Conservation (phyloP, 352 stramenopile species). For the Thraustochytrium striatum region DNA sequence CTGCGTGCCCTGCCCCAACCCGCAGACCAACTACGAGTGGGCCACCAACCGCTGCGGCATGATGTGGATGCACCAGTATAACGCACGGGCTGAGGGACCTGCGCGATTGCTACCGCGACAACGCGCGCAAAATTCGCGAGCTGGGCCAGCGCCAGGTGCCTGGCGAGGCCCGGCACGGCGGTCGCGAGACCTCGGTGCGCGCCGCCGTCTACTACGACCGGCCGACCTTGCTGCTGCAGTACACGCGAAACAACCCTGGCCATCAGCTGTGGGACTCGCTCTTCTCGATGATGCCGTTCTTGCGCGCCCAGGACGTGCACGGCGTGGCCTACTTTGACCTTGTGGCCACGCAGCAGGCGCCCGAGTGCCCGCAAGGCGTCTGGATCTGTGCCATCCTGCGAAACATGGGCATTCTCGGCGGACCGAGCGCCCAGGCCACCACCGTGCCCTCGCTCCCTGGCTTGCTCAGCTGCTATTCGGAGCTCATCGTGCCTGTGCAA, state of each 20-base stretch:
- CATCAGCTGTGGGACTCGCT: slow-evolving; percentile 47
- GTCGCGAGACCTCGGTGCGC: not conserved
- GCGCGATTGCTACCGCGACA: slow-evolving; percentile 6
- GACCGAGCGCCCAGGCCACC: not conserved
- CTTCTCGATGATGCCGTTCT: slow-evolving; percentile 39
- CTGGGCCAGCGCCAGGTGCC: slow-evolving; percentile 25
- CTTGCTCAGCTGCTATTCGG: slow-evolving; percentile 30
- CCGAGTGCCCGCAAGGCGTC: slow-evolving; percentile 11
- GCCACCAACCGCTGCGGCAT: slow-evolving; percentile 26
- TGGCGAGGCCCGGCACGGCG: not conserved
- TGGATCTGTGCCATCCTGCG: slow-evolving; percentile 42
- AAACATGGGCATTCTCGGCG: not conserved
- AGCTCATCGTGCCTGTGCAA: slow-evolving; percentile 12
- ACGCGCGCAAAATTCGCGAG: not conserved
- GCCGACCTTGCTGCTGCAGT: slow-evolving; percentile 35
- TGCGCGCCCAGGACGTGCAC: slow-evolving; percentile 1
- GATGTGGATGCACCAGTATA: slow-evolving; percentile 49
- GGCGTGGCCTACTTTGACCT: slow-evolving; percentile 38
- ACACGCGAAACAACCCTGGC: slow-evolving; percentile 23
- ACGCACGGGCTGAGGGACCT: slow-evolving; percentile 22
- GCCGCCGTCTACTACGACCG: slow-evolving; percentile 38
- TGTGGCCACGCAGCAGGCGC: slow-evolving; percentile 6
- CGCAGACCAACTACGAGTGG: slow-evolving; percentile 42
- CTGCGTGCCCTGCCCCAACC: slow-evolving; percentile 34
- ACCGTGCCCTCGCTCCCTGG: not conserved